These are phyloP conservation scores for Phytophthora multivora DNA, from an alignment of 352 stramenopile species.

Conservation along the genomic window DNA sequence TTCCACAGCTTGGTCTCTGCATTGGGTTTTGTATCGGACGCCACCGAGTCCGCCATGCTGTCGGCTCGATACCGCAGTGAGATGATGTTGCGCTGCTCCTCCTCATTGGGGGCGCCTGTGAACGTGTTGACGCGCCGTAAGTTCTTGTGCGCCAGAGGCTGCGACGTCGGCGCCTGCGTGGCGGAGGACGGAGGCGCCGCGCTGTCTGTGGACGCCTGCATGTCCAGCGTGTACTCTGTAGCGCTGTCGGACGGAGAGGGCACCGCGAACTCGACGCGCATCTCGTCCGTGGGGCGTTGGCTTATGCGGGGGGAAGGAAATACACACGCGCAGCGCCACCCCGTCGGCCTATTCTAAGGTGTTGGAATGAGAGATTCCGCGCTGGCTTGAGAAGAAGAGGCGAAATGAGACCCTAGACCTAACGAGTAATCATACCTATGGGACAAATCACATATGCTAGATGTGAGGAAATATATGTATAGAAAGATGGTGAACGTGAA, in stretches of 20 bases:
- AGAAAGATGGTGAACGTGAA: not conserved
- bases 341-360: slow-evolving; percentile 25
- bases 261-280: slow-evolving; percentile 78
- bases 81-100: slow-evolving; percentile 88
- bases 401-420: not conserved
- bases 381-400: slow-evolving; percentile 10
- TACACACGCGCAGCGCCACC: not conserved
- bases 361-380: slow-evolving; percentile 4
- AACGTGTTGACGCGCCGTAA: slow-evolving; percentile 78
- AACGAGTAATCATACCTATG: not conserved
- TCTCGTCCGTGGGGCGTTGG: slow-evolving; percentile 22
- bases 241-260: slow-evolving; percentile 64
- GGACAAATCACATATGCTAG: not conserved
- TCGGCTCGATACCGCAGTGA: slow-evolving; percentile 85
- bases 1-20: slow-evolving; percentile 79
- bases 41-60: slow-evolving; percentile 84
- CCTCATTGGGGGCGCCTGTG: slow-evolving; percentile 58
- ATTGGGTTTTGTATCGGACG: slow-evolving; percentile 58
- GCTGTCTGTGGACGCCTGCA: slow-evolving; percentile 22
- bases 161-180: slow-evolving; percentile 22
- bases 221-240: slow-evolving; percentile 67
- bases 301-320: not conserved
- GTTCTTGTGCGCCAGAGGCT: slow-evolving; percentile 31
- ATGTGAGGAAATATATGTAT: not conserved
- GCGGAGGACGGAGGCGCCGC: slow-evolving; percentile 5